These are phyloP conservation scores for Rasamsonia emersonii DNA, from an alignment of 2,329 filamentous ascomycete genomes.

Conservation along the genomic window DNA sequence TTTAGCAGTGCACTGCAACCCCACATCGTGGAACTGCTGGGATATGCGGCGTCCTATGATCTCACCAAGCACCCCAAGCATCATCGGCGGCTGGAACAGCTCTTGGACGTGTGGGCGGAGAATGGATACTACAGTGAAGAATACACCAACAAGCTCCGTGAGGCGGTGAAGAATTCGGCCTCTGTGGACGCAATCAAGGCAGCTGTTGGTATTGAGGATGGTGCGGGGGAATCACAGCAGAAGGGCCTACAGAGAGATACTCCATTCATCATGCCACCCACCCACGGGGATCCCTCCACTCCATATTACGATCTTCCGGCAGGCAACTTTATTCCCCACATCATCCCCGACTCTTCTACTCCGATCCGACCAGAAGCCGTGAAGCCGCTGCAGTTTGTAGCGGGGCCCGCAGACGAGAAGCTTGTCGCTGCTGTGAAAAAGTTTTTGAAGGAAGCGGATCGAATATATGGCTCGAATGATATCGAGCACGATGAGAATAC, in stretches of 20 bases:
- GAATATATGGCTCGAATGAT: slow-evolving; percentile 53
- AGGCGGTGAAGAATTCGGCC: slow-evolving; percentile 44
- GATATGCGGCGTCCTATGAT: slow-evolving; percentile 43
- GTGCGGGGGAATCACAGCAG: slow-evolving; percentile 28
- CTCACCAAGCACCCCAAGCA: slow-evolving; percentile 58
- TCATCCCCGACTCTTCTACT: slow-evolving; percentile 65
- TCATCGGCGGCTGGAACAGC: slow-evolving; percentile 51
- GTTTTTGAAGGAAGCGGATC: slow-evolving; percentile 61
- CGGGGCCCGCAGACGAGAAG: slow-evolving; percentile 59
- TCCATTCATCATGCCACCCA: slow-evolving; percentile 64
- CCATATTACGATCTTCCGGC: slow-evolving; percentile 79
- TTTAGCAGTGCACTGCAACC: slow-evolving; percentile 52
- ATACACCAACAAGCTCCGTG: slow-evolving; percentile 51
- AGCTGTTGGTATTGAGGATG: slow-evolving; percentile 18
- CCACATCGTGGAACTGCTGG: slow-evolving; percentile 54
- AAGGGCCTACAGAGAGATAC: slow-evolving; percentile 39
- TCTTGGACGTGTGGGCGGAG: slow-evolving; percentile 64
- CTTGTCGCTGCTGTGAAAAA: slow-evolving; percentile 60
- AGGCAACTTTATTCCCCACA: slow-evolving; percentile 68
- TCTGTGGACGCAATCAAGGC: slow-evolving; percentile 22
- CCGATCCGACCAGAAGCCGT: slow-evolving; percentile 65
- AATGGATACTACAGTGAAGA: slow-evolving; percentile 52
- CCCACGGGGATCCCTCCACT: slow-evolving; percentile 64
- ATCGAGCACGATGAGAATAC: slow-evolving; percentile 39
- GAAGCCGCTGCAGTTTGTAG: slow-evolving; percentile 60